phyloP scores from a whole-genome alignment of 2,329 filamentous ascomycete species.

The Penicillium sp. region DNA sequence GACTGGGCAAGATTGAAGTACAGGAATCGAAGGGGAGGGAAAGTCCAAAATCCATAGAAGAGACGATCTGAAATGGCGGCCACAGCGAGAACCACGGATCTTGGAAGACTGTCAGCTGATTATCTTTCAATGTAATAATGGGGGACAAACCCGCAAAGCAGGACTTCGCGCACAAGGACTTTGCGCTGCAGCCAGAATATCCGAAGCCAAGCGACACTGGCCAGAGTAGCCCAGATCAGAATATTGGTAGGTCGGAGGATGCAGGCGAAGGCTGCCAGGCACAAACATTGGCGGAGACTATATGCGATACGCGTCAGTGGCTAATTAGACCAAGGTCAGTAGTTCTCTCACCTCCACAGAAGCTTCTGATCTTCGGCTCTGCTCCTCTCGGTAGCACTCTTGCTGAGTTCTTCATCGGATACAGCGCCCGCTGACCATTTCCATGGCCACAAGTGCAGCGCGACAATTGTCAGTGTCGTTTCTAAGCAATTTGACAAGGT shows the following conservation, averaged over 20 bases:
- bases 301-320: conserved; percentile 8
- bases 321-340: conserved; percentile 3
- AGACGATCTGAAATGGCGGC: conserved; percentile 69
- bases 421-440: conserved; percentile 54
- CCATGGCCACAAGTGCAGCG: conserved; percentile 87
- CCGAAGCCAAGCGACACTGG: conserved; percentile 52
- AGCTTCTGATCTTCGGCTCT: conserved; percentile 11
- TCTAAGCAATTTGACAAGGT: conserved; percentile 95
- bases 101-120: conserved; percentile 33
- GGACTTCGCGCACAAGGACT: conserved; percentile 60
- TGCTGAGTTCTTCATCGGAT: conserved; percentile 30
- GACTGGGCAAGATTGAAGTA: conserved; percentile 88
- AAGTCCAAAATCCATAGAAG: conserved; percentile 83
- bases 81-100: conserved; percentile 58
- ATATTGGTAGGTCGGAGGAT: conserved; percentile 86
- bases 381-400: conserved; percentile 9
- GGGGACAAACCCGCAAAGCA: conserved; percentile 55
- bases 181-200: conserved; percentile 44
- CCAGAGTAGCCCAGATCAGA: conserved; percentile 75
- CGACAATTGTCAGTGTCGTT: conserved; percentile 77
- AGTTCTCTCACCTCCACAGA: conserved; percentile 26
- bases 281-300: conserved; percentile 63
- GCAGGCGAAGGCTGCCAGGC: conserved; percentile 76
- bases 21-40: conserved; percentile 83
- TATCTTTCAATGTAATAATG: too few relatives aligned